A percentile compares a stretch with the other conserved stretches of the same genome.
phyloP scores from a whole-genome alignment of 305 asterid species.

The Rubia peregrina region DNA sequence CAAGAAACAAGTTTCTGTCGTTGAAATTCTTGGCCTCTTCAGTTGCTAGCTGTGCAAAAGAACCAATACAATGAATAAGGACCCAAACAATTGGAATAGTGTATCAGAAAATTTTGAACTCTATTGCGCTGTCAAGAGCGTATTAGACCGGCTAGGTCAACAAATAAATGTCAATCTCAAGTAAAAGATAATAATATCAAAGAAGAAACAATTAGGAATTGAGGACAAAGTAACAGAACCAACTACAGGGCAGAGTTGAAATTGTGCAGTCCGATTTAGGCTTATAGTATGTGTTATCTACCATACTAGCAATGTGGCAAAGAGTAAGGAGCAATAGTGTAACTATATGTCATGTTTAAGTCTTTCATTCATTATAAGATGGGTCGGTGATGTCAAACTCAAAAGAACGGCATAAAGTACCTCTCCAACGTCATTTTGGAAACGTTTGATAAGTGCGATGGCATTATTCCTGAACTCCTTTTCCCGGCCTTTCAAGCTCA shows the following conservation, averaged over 20 bases:
- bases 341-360: background rate
- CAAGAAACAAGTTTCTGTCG: slow-evolving; percentile 59
- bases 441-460: slow-evolving; percentile 73
- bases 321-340: background rate
- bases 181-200: background rate
- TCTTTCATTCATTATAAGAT: background rate
- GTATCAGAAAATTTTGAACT: background rate
- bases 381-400: background rate
- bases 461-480: slow-evolving; percentile 84
- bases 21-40: slow-evolving; percentile 71
- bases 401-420: slow-evolving; percentile 25
- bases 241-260: background rate
- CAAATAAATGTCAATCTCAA: background rate
- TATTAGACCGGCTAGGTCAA: background rate
- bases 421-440: slow-evolving; percentile 84
- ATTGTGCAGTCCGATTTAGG: background rate
- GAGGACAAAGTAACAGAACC: background rate
- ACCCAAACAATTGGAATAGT: background rate
- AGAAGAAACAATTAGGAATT: background rate
- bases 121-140: background rate
- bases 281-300: background rate
- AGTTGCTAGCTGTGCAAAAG: slow-evolving; percentile 47
- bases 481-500: slow-evolving; percentile 89
- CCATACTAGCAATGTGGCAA: background rate
- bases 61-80: background rate